These are phyloP conservation scores for Linum usitatissimum DNA, from an alignment of 345 rosid genomes.

Conservation along the genomic window DNA sequence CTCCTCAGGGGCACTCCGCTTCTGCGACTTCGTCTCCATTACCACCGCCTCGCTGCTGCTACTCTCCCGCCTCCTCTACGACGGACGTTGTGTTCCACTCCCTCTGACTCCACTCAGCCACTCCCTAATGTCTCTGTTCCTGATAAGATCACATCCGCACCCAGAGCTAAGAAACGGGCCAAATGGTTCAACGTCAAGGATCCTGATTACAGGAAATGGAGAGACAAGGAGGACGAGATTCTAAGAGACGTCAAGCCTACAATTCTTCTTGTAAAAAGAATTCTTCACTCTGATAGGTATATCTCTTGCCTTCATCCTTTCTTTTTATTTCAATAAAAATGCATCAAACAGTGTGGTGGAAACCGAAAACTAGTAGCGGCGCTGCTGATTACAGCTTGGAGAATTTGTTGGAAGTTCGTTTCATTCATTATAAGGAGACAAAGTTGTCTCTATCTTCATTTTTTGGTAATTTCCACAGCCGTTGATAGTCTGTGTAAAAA, in stretches of 20 bases:
- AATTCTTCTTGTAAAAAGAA: slow-evolving; percentile 43
- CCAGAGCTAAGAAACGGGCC: slow-evolving; percentile 24
- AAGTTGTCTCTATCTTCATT: background rate
- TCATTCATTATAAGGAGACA: background rate
- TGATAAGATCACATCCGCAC: slow-evolving; percentile 20
- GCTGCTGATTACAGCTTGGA: background rate
- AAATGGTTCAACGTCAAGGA: slow-evolving; percentile 36
- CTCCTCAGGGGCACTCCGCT: slow-evolving; percentile 28
- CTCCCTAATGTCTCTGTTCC: slow-evolving; percentile 29
- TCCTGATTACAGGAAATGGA: slow-evolving; percentile 77
- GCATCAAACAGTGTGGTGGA: too few relatives aligned
- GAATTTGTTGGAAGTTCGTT: background rate
- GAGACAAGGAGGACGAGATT: slow-evolving; percentile 62
- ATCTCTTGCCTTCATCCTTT: background rate
- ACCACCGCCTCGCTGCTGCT: slow-evolving; percentile 16
- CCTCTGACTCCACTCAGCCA: slow-evolving; percentile 27
- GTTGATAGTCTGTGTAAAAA: background rate
- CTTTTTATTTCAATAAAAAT: background rate
- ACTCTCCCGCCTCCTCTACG: slow-evolving; percentile 23
- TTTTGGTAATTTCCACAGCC: background rate
- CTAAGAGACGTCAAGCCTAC: slow-evolving; percentile 47
- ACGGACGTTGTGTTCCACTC: slow-evolving; percentile 19
- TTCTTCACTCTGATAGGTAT: slow-evolving; percentile 73
- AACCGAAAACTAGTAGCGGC: background rate
- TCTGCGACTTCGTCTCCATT: slow-evolving; percentile 30